phyloP scores from a whole-genome alignment of 2,329 filamentous ascomycete genomes.

The Leptographium radiaticola region DNA sequence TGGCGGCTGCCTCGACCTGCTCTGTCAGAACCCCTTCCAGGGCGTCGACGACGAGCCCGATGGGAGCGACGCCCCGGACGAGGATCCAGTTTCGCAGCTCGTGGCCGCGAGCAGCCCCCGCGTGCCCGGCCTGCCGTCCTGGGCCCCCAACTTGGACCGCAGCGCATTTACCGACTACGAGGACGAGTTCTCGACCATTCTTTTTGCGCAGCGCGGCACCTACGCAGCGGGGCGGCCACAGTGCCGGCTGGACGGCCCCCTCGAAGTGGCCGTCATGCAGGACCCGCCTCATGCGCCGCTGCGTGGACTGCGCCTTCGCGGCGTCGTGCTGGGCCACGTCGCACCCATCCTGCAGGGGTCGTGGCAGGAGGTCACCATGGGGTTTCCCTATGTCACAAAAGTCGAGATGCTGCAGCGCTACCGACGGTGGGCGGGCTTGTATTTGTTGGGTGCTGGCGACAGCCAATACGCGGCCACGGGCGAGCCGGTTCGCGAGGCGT shows the following conservation, averaged over 20 bases:
- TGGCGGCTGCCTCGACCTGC: constrained; percentile 4
- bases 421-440: not conserved
- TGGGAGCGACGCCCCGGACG: not conserved
- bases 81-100: not conserved
- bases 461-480: not conserved
- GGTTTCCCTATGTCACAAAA: not conserved
- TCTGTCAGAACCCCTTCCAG: constrained; percentile 5
- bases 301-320: not conserved
- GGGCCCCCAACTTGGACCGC: constrained; percentile 9
- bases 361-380: not conserved
- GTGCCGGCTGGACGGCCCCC: not conserved
- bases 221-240: constrained; percentile 3
- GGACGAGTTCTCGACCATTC: constrained; percentile 4
- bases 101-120: not conserved
- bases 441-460: not conserved
- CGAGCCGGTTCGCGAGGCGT: constrained; percentile 1
- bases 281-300: not conserved
- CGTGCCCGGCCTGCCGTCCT: constrained; percentile 4
- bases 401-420: not conserved
- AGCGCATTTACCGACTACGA: constrained; percentile 1
- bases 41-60: not conserved
- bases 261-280: not conserved
- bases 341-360: not conserved
- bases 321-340: constrained; percentile 1
- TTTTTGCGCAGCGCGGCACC: constrained; percentile 8